Evolutionary conservation across 352 stramenopile genomes (phyloP), one percentile per base, ranked within the genome.

Genomic region (Globisporangium spinosum): DNA sequence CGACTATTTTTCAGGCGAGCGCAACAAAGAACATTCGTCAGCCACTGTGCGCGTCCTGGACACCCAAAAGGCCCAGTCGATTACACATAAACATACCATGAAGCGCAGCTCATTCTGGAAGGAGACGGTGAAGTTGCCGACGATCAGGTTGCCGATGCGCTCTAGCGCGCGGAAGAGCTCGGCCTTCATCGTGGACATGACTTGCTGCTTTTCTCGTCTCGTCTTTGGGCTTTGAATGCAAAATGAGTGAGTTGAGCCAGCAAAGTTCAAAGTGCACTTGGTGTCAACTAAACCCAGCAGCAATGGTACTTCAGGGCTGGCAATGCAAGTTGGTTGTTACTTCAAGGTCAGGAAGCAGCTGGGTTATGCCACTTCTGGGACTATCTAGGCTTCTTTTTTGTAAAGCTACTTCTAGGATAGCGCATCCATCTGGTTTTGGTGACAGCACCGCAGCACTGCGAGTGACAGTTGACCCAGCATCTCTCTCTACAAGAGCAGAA

Each of bases 31-130:
- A 35, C 0, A 9, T 32, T 56, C 51, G 22, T 55, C 22, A 38
- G 25, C 13, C 12, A 12, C 13, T 9, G 27, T 32, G 54, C 3
- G 25, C 6, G 25, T 38, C 53, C 25, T 58, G 7, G 3, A 12
- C 54, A 13, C 20, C 6, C 27, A 15, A 32, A 32, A 32, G 29
- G 7, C 29, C 4, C 29, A 32, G 29, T 32, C 7, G 3, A 32
- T 32, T 32, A 32, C 29, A 32, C 29, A 32, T 8, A 32, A 32
- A 32, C 29, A 32, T 32, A 95, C 87, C 87, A 95, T 95, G 64
- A 95, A 92, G 63, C 87, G 87, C 56, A 95, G 73, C 61, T 95
- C 87, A 63, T 95, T 95, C 73, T 95, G 83, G 70, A 95, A 89
- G 12, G 87, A 92, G 34, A 82, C 83, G 0, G 79, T 83, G 66